Evolutionary conservation across 2,329 filamentous ascomycete genomes (phyloP), one percentile per base, ranked within the genome.

Genomic region (Fusarium kyushuense): DNA sequence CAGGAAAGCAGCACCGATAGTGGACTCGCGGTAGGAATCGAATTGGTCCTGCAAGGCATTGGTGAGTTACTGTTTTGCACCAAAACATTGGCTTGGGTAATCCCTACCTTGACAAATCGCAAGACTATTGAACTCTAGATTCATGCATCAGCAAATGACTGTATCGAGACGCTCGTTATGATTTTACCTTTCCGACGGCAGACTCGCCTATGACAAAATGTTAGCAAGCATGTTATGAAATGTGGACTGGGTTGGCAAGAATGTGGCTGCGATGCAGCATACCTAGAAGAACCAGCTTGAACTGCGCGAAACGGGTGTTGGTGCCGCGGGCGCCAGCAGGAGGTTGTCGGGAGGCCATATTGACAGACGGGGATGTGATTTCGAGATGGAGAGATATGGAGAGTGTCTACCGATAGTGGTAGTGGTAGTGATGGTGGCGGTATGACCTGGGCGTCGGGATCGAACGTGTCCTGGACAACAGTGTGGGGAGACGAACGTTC

Each of bases 221-320:
- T 86, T 77, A 86, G 82, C 69, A 70, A 62, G 25, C 33, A 58
- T 64, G 49, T 21, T 46, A 64, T 64, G 53, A 54, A 47, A 47
- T 21, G 29, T 27, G 48, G 58, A 56, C 35, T 25, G n/a, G 58
- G 21, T 40, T 42, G 53, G 43, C 33, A 56, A 49, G 51, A 51
- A 54, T 52, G 54, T 63, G 55, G 60, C 46, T 52, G 58, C 51
- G 52, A 53, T 40, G 55, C 21, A 57, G 73, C 91, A 73, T 88
- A 98, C 96, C 96, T 71, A 99, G 87, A 78, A 99, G 86, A 72
- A 99, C 96, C 75, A 99, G 88, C 87, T 99, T 99, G 85, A 99
- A 99, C 87, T 99, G 96, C 76, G 96, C 95, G 82, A 99, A 98
- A 77, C 95, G 90, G 82, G 92, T 88, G 89, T 90, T 88, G 86